Percentiles rank a stretch among this genome's conserved stretches.
Evolutionary conservation across 805 yeast species (phyloP).

Genomic region (Saturnispora zaruensis): DNA sequence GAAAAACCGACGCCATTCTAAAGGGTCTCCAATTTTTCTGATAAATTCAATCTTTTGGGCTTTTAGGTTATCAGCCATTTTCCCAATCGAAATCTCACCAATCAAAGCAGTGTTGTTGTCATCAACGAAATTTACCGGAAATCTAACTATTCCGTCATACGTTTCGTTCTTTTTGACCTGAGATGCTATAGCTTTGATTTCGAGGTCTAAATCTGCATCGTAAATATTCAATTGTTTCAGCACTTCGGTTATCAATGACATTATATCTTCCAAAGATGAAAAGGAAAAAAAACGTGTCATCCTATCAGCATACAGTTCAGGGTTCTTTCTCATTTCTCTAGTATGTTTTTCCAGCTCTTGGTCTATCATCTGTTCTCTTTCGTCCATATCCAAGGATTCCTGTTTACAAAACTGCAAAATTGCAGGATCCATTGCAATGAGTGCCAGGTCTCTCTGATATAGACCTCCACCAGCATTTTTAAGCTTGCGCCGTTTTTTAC

Average conservation of each 20-base stretch:
- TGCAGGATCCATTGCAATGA: constrained; percentile 44
- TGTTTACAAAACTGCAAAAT: constrained; percentile 34
- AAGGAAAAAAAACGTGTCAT: constrained; percentile 46
- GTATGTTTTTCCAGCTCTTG: constrained; percentile 18
- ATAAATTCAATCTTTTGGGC: constrained; percentile 46
- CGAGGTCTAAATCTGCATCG: constrained; percentile 16
- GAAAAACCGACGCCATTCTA: constrained; percentile 66
- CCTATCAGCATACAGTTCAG: constrained; percentile 32
- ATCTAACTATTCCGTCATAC: constrained; percentile 28
- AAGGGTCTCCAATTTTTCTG: constrained; percentile 55
- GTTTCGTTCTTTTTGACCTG: constrained; percentile 23
- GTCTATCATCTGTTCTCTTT: constrained; percentile 19
- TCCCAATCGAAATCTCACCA: constrained; percentile 39
- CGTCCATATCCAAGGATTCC: constrained; percentile 18
- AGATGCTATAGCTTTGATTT: constrained; percentile 17
- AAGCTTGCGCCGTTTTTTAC: constrained; percentile 26
- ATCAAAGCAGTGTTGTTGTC: constrained; percentile 35
- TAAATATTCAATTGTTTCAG: constrained; percentile 36
- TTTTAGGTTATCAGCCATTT: constrained; percentile 30
- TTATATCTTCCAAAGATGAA: constrained; percentile 34
- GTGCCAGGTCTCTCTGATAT: constrained; percentile 19
- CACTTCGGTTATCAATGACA: constrained; percentile 35
- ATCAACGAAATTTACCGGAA: constrained; percentile 35
- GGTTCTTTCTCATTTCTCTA: constrained; percentile 13
- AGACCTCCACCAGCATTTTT: constrained; percentile 23